Evolutionary conservation across 768 basidiomycete species (phyloP).

Genomic region (Suillus lakei): DNA sequence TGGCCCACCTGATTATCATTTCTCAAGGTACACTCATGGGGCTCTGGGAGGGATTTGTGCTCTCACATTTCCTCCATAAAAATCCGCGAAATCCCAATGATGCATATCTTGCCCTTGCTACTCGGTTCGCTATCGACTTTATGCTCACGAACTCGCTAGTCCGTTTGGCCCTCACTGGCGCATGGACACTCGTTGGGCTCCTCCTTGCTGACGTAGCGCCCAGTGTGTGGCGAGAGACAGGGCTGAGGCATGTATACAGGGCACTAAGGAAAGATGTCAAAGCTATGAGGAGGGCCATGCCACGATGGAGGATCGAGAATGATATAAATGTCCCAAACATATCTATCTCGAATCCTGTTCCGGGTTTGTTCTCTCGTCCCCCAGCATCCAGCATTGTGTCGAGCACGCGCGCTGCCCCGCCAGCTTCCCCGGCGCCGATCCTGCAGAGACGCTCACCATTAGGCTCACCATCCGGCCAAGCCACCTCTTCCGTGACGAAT

Average conservation of each 20-base stretch:
- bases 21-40: constrained; percentile 65
- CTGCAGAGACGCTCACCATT: constrained; percentile 17
- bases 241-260: constrained; percentile 42
- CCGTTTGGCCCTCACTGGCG: constrained; percentile 47
- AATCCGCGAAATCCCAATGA: constrained; percentile 62
- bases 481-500: constrained; percentile 18
- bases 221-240: constrained; percentile 49
- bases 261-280: constrained; percentile 39
- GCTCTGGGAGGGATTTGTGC: constrained; percentile 80
- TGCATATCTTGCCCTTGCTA: constrained; percentile 68
- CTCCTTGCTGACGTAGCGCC: constrained; percentile 57
- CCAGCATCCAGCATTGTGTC: constrained; percentile 20
- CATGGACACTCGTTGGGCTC: constrained; percentile 60
- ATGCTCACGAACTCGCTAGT: constrained; percentile 60
- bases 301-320: constrained; percentile 37
- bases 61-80: constrained; percentile 73
- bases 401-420: constrained; percentile 20
- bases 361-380: constrained; percentile 8
- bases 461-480: constrained; percentile 20
- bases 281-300: constrained; percentile 35
- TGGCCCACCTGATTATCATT: not conserved
- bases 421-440: constrained; percentile 22
- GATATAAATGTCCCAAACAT: constrained; percentile 17
- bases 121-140: constrained; percentile 74
- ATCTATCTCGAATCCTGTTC: not conserved